phyloP scores from a whole-genome alignment of 2,329 filamentous ascomycete genomes.

The Anthostomella pinea region DNA sequence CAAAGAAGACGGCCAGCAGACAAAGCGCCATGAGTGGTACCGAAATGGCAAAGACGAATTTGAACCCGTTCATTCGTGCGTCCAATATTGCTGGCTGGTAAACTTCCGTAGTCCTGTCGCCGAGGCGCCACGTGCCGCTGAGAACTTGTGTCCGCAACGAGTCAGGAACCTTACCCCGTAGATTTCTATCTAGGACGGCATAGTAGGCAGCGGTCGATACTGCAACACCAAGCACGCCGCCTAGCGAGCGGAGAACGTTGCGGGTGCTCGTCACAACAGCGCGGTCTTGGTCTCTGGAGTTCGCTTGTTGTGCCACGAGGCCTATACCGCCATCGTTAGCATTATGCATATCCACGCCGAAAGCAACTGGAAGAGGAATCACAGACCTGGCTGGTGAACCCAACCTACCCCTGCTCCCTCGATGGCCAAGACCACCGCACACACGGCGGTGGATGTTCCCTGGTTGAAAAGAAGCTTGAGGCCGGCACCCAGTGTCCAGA shows the following conservation, averaged over 20 bases:
- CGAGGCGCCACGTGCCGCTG: too few species aligned
- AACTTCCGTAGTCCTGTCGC: too few species aligned
- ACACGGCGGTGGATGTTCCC: constrained; percentile 16
- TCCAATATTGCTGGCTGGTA: too few species aligned
- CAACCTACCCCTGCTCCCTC: constrained; percentile 29
- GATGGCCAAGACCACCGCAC: constrained; percentile 21
- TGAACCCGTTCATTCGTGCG: too few species aligned
- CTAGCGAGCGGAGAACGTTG: constrained; percentile 27
- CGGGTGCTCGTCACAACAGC: constrained; percentile 28
- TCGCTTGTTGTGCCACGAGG: constrained; percentile 28
- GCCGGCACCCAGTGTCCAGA: constrained; percentile 26
- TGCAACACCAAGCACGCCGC: constrained; percentile 22
- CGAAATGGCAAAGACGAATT: constrained; percentile 25
- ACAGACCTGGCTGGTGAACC: constrained; percentile 25
- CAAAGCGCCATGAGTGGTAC: constrained; percentile 18
- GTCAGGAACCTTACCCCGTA: too few species aligned
- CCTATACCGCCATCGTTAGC: constrained; percentile 10
- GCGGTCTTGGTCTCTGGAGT: constrained; percentile 21
- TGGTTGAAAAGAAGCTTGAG: constrained; percentile 25
- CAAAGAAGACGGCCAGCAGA: constrained; percentile 14
- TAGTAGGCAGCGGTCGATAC: not conserved
- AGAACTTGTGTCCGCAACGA: too few species aligned
- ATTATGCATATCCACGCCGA: too few species aligned
- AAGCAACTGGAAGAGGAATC: not conserved
- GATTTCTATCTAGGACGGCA: not conserved